phyloP scores from a whole-genome alignment of 2,329 filamentous ascomycete species.

The Cercospora beticola region DNA sequence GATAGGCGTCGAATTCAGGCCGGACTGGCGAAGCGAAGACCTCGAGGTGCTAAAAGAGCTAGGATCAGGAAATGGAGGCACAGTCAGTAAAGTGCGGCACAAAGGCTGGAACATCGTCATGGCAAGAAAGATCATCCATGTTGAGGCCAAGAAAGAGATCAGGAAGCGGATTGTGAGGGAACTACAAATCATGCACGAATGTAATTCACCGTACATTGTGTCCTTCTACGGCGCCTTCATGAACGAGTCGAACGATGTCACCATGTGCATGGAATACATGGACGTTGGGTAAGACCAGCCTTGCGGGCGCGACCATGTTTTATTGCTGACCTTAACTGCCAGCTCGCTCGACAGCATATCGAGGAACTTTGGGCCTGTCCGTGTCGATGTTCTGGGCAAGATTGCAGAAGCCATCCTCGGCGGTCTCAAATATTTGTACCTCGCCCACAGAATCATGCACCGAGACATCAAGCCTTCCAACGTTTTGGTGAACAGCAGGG shows the following conservation, averaged over 20 bases:
- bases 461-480: conserved; percentile 98
- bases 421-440: conserved; percentile 91
- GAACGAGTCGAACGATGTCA: conserved; percentile 94
- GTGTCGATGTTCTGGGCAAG: conserved; percentile 94
- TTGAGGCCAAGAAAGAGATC: conserved; percentile 96
- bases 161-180: conserved; percentile 96
- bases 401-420: conserved; percentile 94
- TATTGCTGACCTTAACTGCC: conserved; percentile 19
- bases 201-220: conserved; percentile 94
- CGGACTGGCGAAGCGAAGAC: conserved; percentile 89
- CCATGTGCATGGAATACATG: conserved; percentile 99
- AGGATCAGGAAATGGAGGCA: conserved; percentile 93
- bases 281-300: conserved; percentile 78
- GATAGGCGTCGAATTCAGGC: conserved; percentile 95
- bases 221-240: conserved; percentile 97
- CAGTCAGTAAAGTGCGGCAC: conserved; percentile 97
- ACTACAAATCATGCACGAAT: conserved; percentile 97
- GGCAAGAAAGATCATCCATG: conserved; percentile 98
- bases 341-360: conserved; percentile 93
- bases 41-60: conserved; percentile 91
- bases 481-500: conserved; percentile 90
- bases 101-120: conserved; percentile 92
- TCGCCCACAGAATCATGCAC: conserved; percentile 97
- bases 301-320: neutral
- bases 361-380: conserved; percentile 88